phyloP scores from a whole-genome alignment of 208 protist species.

The Crithidia expoeki region DNA sequence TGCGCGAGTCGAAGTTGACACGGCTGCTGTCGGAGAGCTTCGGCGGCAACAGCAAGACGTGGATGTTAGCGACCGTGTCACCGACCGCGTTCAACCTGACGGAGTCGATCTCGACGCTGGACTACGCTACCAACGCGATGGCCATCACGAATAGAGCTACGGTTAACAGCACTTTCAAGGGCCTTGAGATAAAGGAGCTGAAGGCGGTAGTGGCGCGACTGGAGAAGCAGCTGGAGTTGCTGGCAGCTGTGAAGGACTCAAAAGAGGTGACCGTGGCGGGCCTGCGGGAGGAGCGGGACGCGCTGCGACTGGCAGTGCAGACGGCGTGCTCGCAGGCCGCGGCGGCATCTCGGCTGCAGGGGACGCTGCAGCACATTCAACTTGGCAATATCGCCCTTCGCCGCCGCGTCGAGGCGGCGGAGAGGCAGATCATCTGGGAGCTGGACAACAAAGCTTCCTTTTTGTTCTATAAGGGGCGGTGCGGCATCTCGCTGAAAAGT shows the following conservation, averaged over 20 bases:
- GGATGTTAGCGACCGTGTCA: conserved; percentile 92
- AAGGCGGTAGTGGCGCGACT: conserved; percentile 51
- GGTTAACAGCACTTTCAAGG: conserved; percentile 36
- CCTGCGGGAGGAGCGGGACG: conserved; percentile 54
- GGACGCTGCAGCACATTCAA: conserved; percentile 45
- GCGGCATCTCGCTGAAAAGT: conserved; percentile 49
- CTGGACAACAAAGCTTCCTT: conserved; percentile 61
- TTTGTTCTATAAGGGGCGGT: conserved; percentile 72
- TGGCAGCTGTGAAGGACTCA: conserved; percentile 33
- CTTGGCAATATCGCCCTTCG: conserved; percentile 63
- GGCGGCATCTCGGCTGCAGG: conserved; percentile 35
- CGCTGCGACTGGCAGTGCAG: conserved; percentile 43
- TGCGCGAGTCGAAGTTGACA: conserved; percentile 93
- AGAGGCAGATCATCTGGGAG: conserved; percentile 33
- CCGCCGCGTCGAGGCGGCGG: conserved; percentile 56
- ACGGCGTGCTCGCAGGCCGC: conserved; percentile 35
- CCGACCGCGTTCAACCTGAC: conserved; percentile 81
- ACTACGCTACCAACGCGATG: conserved; percentile 84
- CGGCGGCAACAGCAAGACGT: conserved; percentile 92
- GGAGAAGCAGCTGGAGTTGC: conserved; percentile 51
- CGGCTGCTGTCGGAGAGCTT: conserved; percentile 89
- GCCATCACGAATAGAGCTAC: conserved; percentile 78
- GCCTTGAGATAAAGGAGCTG: conserved; percentile 65
- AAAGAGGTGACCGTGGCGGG: conserved; percentile 42
- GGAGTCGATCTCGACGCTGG: conserved; percentile 86